Conservation (phyloP, 495 filamentous ascomycete species). For the Aspergillus homomorphus region DNA sequence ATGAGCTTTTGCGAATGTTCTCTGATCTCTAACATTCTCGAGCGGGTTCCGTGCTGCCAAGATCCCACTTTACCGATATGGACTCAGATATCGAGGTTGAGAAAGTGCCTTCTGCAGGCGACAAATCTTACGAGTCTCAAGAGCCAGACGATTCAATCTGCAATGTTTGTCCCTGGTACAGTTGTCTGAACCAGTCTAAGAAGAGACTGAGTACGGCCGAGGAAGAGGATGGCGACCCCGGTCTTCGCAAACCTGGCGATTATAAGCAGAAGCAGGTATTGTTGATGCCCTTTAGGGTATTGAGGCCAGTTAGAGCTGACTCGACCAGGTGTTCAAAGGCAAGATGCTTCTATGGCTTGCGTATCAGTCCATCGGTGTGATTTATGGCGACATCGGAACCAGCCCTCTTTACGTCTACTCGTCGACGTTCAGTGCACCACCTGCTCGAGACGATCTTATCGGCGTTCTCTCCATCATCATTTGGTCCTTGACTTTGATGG, state of each 20-base stretch:
- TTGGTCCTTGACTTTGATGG: slow-evolving; percentile 71
- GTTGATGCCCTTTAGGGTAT: not conserved
- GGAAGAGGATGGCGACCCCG: slow-evolving; percentile 19
- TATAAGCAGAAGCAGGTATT: slow-evolving; percentile 22
- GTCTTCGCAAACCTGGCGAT: slow-evolving; percentile 20
- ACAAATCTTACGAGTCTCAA: not conserved
- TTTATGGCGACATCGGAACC: slow-evolving; percentile 77
- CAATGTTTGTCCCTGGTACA: slow-evolving; percentile 7
- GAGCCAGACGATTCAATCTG: slow-evolving; percentile 4
- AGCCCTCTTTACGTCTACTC: slow-evolving; percentile 72
- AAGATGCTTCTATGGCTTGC: slow-evolving; percentile 45
- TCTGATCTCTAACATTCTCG: not conserved
- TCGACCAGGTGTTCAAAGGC: slow-evolving; percentile 19
- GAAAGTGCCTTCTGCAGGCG: not conserved
- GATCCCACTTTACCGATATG: not conserved
- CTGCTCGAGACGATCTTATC: slow-evolving; percentile 59
- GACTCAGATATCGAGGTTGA: not conserved
- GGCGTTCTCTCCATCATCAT: slow-evolving; percentile 71
- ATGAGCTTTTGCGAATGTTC: not conserved
- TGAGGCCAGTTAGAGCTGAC: slow-evolving; percentile 1
- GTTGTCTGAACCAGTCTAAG: not conserved
- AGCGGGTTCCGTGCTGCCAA: not conserved
- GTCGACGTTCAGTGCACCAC: slow-evolving; percentile 60
- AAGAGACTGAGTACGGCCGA: slow-evolving; percentile 5
- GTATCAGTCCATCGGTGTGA: slow-evolving; percentile 69